phyloP scores from a whole-genome alignment of 192 early-diverging fungal species.

The Backusella luteola region DNA sequence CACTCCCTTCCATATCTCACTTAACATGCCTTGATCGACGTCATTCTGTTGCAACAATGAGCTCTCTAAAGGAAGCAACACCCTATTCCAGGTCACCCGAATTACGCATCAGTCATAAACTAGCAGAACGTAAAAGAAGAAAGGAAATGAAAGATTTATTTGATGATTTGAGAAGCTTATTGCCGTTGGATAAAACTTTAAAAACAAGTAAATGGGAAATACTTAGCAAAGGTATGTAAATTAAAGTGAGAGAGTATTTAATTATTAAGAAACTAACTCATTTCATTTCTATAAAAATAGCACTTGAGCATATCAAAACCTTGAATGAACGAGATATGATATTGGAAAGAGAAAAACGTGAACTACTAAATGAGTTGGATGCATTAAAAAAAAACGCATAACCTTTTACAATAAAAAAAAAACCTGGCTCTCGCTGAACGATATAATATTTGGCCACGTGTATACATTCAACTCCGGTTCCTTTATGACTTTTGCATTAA shows the following conservation, averaged over 20 bases:
- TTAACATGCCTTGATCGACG: conserved; percentile 19
- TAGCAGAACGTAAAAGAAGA: conserved; percentile 83
- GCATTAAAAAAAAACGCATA: conserved; percentile 1
- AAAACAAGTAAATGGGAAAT: conserved; percentile 92
- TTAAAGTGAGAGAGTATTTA: too few relatives aligned
- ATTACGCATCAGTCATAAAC: conserved; percentile 78
- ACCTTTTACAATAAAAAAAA: neutral
- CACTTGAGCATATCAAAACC: conserved; percentile 49
- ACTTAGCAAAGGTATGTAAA: conserved; percentile 70
- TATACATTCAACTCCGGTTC: neutral
- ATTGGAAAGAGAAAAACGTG: conserved; percentile 37
- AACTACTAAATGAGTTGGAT: conserved; percentile 15
- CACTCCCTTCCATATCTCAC: conserved; percentile 17
- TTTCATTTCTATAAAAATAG: conserved; percentile 22
- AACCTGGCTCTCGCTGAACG: neutral
- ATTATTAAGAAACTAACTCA: neutral
- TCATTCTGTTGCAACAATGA: conserved; percentile 28
- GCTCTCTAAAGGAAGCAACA: conserved; percentile 14
- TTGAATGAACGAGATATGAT: conserved; percentile 45
- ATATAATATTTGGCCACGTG: neutral
- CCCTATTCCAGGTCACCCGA: conserved; percentile 73
- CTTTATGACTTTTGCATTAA: neutral
- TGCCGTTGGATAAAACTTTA: conserved; percentile 75
- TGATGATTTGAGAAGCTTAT: conserved; percentile 73
- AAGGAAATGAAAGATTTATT: conserved; percentile 90